phyloP scores from a whole-genome alignment of 1,139 yeast genomes.

The Sugiyamaella pinicola region DNA sequence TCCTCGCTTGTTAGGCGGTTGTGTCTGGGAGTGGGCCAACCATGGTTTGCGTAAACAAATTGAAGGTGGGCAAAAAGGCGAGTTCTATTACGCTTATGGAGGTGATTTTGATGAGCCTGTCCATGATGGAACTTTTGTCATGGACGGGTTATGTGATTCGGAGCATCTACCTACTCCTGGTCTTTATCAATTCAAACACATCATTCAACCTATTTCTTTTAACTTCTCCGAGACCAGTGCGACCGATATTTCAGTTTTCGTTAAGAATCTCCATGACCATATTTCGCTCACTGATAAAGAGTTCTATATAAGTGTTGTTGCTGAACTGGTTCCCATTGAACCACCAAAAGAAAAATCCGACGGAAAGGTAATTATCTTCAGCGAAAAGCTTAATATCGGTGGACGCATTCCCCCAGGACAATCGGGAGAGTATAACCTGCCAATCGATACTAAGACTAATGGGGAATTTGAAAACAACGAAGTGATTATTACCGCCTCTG shows the following conservation, averaged over 20 bases:
- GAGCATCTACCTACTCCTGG: slow-evolving; percentile 45
- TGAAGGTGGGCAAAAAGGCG: slow-evolving; percentile 20
- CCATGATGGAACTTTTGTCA: slow-evolving; percentile 44
- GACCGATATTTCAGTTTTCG: slow-evolving; percentile 12
- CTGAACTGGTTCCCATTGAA: slow-evolving; percentile 19
- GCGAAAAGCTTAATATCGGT: slow-evolving; percentile 10
- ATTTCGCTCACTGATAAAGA: slow-evolving; percentile 13
- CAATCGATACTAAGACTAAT: slow-evolving; percentile 15
- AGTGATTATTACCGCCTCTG: slow-evolving; percentile 26
- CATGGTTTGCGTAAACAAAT: slow-evolving; percentile 40
- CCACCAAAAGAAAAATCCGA: background rate
- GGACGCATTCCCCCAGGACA: slow-evolving; percentile 15
- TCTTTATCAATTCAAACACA: slow-evolving; percentile 40
- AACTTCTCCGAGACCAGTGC: slow-evolving; percentile 23
- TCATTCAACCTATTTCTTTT: slow-evolving; percentile 40
- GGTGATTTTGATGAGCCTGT: slow-evolving; percentile 46
- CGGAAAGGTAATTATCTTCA: slow-evolving; percentile 1
- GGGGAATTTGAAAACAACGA: slow-evolving; percentile 7
- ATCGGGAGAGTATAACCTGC: slow-evolving; percentile 6
- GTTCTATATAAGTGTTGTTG: slow-evolving; percentile 13
- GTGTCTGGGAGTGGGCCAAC: slow-evolving; percentile 48
- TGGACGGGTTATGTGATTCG: slow-evolving; percentile 45
- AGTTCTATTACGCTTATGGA: slow-evolving; percentile 40
- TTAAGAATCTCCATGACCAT: slow-evolving; percentile 22
- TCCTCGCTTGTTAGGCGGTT: slow-evolving; percentile 43